Evolutionary conservation across 768 basidiomycete species (phyloP).

Genomic region (Amanita pseudoporphyria): DNA sequence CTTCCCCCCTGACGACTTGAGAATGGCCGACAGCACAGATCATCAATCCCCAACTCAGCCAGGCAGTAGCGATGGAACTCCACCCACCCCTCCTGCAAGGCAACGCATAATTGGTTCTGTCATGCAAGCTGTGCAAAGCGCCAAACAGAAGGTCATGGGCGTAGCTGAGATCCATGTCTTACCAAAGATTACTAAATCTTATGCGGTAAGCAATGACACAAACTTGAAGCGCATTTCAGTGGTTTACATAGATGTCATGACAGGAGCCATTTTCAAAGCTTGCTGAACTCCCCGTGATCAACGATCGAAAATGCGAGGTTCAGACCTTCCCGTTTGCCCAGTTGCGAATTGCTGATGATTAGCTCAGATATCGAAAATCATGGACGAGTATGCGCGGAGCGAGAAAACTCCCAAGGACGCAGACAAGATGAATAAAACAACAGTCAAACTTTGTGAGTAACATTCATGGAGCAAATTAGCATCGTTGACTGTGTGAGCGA

Average conservation of each 20-base stretch:
- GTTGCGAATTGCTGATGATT: not conserved
- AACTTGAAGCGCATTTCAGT: not conserved
- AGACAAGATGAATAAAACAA: constrained; percentile 9
- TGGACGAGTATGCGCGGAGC: not conserved
- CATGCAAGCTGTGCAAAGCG: too few relatives aligned
- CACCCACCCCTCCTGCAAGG: too few relatives aligned
- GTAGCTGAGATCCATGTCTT: not conserved
- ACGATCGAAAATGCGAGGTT: constrained; percentile 1
- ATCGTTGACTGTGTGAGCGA: not conserved
- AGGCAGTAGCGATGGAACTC: too few relatives aligned
- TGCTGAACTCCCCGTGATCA: not conserved
- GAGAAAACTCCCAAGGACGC: constrained; percentile 1
- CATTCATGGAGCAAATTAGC: not conserved
- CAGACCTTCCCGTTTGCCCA: not conserved
- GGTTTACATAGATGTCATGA: not conserved
- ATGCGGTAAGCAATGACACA: not conserved
- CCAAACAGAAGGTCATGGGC: not conserved
- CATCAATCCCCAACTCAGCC: too few relatives aligned
- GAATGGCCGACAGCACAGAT: too few relatives aligned
- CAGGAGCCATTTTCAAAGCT: not conserved
- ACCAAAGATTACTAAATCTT: not conserved
- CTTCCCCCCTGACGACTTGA: too few relatives aligned
- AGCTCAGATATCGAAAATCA: not conserved
- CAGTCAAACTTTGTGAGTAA: constrained; percentile 10
- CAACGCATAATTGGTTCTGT: too few relatives aligned